Conservation (phyloP, 2,329 filamentous ascomycete genomes). For the Colletotrichum cordylinicola region DNA sequence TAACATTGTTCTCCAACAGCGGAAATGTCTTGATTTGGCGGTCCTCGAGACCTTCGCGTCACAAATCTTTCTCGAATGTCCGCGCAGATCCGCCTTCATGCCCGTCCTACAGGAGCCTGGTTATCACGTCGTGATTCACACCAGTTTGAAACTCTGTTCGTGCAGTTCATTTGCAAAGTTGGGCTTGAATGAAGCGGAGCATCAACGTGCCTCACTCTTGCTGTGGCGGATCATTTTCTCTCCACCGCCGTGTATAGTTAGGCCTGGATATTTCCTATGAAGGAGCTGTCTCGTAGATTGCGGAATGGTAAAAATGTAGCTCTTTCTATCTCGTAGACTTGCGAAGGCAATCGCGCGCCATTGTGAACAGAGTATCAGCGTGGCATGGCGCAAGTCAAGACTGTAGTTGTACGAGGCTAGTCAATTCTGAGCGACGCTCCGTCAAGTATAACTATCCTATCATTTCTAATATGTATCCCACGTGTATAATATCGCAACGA, state of each 20-base stretch:
- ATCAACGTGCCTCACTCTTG: neutral
- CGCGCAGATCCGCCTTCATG: neutral
- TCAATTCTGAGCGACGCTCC: neutral
- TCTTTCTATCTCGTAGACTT: no score
- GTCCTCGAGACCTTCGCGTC: neutral
- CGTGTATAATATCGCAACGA: neutral
- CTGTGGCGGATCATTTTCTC: rapidly evolving
- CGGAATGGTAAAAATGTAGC: no score
- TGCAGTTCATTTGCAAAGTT: neutral
- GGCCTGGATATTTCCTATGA: neutral
- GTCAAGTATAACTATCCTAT: rapidly evolving
- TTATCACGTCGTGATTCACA: rapidly evolving
- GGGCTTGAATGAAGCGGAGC: neutral
- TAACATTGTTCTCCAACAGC: neutral
- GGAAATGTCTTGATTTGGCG: neutral
- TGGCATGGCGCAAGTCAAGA: neutral
- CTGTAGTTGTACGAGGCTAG: rapidly evolving
- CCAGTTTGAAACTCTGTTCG: neutral
- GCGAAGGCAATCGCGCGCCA: no score
- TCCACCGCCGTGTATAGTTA: rapidly evolving
- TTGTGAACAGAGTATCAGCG: no score
- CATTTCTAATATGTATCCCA: rapidly evolving
- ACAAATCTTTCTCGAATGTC: neutral
- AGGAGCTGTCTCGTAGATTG: neutral
- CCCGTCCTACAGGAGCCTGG: neutral